Conservation (phyloP, 345 rosid genomes). For the Eucalyptus coolabah region DNA sequence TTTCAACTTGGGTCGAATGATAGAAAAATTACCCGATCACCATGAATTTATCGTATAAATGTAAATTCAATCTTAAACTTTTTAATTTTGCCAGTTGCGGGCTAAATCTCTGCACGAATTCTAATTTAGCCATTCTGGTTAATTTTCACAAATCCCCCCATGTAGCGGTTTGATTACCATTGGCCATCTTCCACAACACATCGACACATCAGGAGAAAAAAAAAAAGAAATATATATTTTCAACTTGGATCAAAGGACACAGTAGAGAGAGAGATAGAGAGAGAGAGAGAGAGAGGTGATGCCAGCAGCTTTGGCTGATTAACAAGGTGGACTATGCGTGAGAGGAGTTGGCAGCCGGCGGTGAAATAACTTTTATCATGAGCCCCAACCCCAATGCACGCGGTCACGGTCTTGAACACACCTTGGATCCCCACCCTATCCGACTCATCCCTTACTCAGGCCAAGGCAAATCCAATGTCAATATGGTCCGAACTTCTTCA, state of each 20-base stretch:
- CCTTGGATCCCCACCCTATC: neutral
- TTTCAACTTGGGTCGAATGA: neutral
- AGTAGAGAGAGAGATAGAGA: neutral
- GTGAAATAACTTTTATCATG: neutral
- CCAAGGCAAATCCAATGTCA: neutral
- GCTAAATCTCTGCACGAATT: accelerated
- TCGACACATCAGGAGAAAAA: accelerated
- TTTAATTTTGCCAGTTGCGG: accelerated
- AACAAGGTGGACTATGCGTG: neutral
- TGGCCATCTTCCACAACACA: accelerated
- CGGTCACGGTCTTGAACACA: neutral
- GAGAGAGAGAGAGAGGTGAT: neutral
- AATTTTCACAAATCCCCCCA: too few species aligned
- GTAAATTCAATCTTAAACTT: accelerated
- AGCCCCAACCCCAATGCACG: neutral
- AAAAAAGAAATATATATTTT: too few species aligned
- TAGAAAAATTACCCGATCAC: too few species aligned
- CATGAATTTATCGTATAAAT: too few species aligned
- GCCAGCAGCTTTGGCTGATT: neutral
- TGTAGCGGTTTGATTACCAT: accelerated
- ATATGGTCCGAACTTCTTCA: neutral
- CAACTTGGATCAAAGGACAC: too few species aligned
- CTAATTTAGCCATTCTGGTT: accelerated
- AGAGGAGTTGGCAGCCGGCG: neutral
- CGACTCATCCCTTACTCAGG: neutral